These are phyloP conservation scores for Larix sibirica DNA, from an alignment of 83 land plant genomes.

Conservation along the genomic window DNA sequence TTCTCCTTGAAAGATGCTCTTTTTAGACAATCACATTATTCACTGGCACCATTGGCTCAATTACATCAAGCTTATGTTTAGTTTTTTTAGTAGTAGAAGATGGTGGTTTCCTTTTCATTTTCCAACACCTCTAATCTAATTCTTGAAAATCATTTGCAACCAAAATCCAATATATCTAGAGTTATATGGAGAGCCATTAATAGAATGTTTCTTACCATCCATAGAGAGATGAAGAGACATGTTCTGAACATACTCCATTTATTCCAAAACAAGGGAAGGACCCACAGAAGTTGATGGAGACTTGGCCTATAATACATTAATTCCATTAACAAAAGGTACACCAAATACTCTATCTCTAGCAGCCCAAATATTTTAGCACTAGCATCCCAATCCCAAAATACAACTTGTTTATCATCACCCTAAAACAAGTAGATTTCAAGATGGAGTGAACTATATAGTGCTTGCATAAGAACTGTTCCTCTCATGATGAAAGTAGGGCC, in stretches of 20 bases:
- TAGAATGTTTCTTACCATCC: constrained; percentile 69
- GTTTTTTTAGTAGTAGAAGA: constrained; percentile 7
- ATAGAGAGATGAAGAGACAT: constrained; percentile 78
- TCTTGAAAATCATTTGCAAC: constrained; percentile 24
- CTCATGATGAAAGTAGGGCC: no score
- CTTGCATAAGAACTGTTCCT: no score
- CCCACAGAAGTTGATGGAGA: constrained; percentile 31
- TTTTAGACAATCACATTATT: constrained; percentile 17
- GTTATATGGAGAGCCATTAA: constrained; percentile 38
- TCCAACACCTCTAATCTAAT: constrained; percentile 40
- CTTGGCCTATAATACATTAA: no score
- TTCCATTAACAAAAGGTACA: no score
- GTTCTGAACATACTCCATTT: constrained; percentile 76
- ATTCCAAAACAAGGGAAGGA: constrained; percentile 41
- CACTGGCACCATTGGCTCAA: not conserved
- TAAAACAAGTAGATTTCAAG: no score
- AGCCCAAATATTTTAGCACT: no score
- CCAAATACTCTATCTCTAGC: no score
- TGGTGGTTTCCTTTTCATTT: constrained; percentile 36
- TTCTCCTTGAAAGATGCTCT: constrained; percentile 56
- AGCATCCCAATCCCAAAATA: no score
- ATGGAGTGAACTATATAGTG: no score
- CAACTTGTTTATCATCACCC: no score
- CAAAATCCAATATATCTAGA: constrained; percentile 27
- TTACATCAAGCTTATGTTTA: constrained; percentile 12